A percentile compares a stretch with the other conserved stretches of the same genome.
These are phyloP conservation scores for Glaciozyma martinii DNA, from an alignment of 768 basidiomycete species.

Conservation along the genomic window DNA sequence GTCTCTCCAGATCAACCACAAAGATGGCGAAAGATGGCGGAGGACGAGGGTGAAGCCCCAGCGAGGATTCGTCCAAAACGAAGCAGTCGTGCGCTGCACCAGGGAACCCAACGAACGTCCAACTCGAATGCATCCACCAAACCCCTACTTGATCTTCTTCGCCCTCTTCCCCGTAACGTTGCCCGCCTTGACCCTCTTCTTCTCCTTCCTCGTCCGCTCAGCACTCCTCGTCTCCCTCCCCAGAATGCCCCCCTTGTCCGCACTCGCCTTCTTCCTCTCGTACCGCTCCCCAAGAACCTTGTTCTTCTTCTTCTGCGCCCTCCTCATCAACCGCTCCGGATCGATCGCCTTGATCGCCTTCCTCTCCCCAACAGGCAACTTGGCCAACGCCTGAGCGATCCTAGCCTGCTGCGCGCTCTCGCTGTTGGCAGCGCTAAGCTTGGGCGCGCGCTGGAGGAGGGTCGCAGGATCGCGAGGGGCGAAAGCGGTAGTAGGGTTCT, in stretches of 20 bases:
- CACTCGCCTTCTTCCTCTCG: conserved; percentile 26
- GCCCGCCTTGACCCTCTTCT: conserved; percentile 10
- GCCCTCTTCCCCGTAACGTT: conserved; percentile 8
- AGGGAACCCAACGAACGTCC: background rate
- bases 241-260: conserved; percentile 23
- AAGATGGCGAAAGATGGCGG: too few relatives aligned
- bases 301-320: conserved; percentile 41
- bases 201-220: conserved; percentile 28
- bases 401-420: conserved; percentile 54
- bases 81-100: too few relatives aligned
- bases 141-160: conserved; percentile 1
- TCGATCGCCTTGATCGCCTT: conserved; percentile 72
- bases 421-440: background rate
- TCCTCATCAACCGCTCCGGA: conserved; percentile 66
- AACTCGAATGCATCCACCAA: background rate
- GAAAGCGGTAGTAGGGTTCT: conserved; percentile 22
- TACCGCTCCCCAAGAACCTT: conserved; percentile 28
- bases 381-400: conserved; percentile 67
- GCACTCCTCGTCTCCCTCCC: conserved; percentile 17
- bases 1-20: too few relatives aligned
- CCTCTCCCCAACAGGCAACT: conserved; percentile 73
- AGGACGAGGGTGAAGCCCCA: too few relatives aligned
- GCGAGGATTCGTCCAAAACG: too few relatives aligned
- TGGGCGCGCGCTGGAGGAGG: conserved; percentile 25
- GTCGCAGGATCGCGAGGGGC: conserved; percentile 32